Evolutionary conservation across 2,329 filamentous ascomycete genomes (phyloP).

Genomic region (Xylaria hypoxylon): DNA sequence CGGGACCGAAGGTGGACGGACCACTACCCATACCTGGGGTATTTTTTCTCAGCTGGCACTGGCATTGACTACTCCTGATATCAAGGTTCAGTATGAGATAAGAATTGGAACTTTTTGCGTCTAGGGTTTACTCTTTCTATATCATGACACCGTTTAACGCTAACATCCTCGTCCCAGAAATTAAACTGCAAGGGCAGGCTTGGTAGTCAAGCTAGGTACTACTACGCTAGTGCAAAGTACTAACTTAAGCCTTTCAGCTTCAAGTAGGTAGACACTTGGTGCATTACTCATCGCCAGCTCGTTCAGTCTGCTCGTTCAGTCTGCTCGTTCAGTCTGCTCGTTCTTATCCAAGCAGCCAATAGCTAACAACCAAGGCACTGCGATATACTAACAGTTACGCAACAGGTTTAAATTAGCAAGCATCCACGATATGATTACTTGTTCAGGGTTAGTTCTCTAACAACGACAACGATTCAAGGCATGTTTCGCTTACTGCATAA

Average conservation of each 20-base stretch:
- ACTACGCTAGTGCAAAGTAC: not conserved
- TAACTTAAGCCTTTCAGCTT: too few relatives aligned
- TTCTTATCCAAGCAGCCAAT: conserved; percentile 3
- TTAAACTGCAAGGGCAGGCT: conserved; percentile 4
- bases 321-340: too few relatives aligned
- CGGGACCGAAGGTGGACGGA: not conserved
- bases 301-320: too few relatives aligned
- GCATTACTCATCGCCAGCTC: not conserved
- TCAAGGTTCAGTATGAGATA: conserved; percentile 10
- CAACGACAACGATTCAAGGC: conserved; percentile 2
- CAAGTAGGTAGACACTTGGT: not conserved
- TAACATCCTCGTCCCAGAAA: not conserved
- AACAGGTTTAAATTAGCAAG: conserved; percentile 5
- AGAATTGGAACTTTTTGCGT: conserved; percentile 9
- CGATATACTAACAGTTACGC: not conserved
- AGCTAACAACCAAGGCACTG: not conserved
- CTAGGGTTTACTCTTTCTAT: conserved; percentile 8
- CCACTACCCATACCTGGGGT: not conserved
- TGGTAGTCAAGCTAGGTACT: conserved; percentile 3
- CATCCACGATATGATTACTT: conserved; percentile 9
- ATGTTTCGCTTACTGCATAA: conserved; percentile 17
- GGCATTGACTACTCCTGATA: conserved; percentile 2
- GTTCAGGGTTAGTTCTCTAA: not conserved
- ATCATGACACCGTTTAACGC: conserved; percentile 1
- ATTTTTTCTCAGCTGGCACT: conserved; percentile 3